A percentile compares a stretch with the other conserved stretches of the same genome.
phyloP scores from a whole-genome alignment of 2,329 filamentous ascomycete species.

The Hypoxylon sp. region DNA sequence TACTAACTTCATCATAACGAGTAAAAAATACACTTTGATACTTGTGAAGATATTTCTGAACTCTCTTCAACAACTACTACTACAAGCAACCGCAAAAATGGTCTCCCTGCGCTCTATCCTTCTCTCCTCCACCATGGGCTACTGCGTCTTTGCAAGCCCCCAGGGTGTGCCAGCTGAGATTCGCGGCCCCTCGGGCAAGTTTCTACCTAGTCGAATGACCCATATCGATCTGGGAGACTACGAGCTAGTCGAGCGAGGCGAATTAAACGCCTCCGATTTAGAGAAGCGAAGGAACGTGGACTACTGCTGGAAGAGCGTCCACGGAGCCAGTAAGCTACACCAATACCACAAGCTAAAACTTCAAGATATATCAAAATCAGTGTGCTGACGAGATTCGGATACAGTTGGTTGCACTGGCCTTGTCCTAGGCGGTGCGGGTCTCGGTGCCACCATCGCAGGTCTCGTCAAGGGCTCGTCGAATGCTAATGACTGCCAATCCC shows the following conservation, averaged over 20 bases:
- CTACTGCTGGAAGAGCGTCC: constrained; percentile 4
- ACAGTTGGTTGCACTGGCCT: not conserved
- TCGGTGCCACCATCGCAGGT: not conserved
- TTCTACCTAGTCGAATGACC: not conserved
- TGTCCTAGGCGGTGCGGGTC: not conserved
- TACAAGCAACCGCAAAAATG: not conserved
- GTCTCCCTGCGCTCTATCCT: not conserved
- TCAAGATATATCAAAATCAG: not conserved
- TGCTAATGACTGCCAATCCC: not conserved
- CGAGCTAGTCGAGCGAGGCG: constrained; percentile 1
- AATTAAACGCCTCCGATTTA: not conserved
- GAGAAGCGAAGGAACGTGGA: not conserved
- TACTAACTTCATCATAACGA: not conserved
- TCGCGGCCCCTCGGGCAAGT: not conserved
- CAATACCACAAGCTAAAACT: not conserved
- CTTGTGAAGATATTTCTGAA: not conserved
- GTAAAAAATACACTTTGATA: not conserved
- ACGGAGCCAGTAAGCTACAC: not conserved
- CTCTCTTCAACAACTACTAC: not conserved
- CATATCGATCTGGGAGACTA: constrained; percentile 1
- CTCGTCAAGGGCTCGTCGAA: not conserved
- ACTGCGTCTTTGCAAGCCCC: not conserved
- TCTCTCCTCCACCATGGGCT: not conserved
- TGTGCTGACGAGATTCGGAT: not conserved
- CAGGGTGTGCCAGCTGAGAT: not conserved